Evolutionary conservation across 2,329 filamentous ascomycete species (phyloP), one percentile per base, ranked within the genome.

Genomic region (Parafenestella ontariensis): DNA sequence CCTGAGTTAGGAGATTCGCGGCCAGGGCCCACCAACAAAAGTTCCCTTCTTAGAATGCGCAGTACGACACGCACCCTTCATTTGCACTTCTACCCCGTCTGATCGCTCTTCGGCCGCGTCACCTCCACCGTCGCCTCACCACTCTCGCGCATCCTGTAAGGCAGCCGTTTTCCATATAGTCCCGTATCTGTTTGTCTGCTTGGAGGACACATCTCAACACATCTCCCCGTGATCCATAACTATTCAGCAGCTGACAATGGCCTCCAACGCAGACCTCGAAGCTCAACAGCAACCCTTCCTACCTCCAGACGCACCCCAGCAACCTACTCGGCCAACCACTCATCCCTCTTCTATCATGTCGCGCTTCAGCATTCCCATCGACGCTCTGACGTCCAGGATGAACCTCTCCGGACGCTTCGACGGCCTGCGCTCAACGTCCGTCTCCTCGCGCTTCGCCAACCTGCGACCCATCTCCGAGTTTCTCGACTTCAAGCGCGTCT

Each of bases 401-500:
- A 95, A 95, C 80, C 80, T 96, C 58, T 81, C 82, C 65, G 92
- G 95, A 64, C 91, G 93, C 74, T 94, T 98, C 80, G 87, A 91
- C 67, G 87, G 88, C 73, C 83, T 97, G 62, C 89, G 92, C 73
- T 87, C 87, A 56, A 91, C 92, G 66, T 90, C 91, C 29, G 76
- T 98, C 57, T 85, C 85, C 55, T 86, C 88, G 62, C 89, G 95
- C 63, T 98, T 98, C 78, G 88, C 93, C 77, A 98, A 97, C 80
- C 85, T 99, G 73, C 90, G 89, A 57, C 94, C 95, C 58, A 78
- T 98, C 67, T 88, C 89, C 76, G 95, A 99, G 79, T 99, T 99
- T 80, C 85, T 97, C 77, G 93, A 98, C 79, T 78, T 98, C 80
- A 97, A 97, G 87, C 92, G 93, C 66, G 71, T 99, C 52, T 96